Percentiles rank a stretch among this genome's conserved stretches.
phyloP scores from a whole-genome alignment of 306 rosid species.

The Vigna mungo region DNA sequence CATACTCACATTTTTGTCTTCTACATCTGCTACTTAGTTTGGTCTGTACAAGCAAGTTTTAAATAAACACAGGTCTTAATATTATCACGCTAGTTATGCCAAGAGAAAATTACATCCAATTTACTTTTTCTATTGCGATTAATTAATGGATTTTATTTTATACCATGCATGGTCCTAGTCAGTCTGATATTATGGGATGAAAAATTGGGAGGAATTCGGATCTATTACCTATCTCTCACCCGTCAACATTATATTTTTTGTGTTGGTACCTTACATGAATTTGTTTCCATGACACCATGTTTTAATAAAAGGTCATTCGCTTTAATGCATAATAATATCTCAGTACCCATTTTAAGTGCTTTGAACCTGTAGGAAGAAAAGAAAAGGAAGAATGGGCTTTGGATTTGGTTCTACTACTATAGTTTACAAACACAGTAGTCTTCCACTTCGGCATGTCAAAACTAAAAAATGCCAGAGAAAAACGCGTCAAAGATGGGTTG shows the following conservation, averaged over 20 bases:
- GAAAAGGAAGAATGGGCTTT: slow-evolving; percentile 22
- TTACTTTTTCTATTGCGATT: too few relatives aligned
- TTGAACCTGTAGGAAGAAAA: neutral
- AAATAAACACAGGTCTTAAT: neutral
- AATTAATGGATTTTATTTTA: too few relatives aligned
- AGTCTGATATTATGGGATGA: too few relatives aligned
- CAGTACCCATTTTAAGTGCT: neutral
- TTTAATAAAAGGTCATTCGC: neutral
- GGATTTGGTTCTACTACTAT: slow-evolving; percentile 17
- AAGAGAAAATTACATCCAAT: slow-evolving; percentile 4
- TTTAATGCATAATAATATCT: neutral
- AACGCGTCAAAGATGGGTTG: slow-evolving; percentile 47
- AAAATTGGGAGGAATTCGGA: too few relatives aligned
- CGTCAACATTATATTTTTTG: too few relatives aligned
- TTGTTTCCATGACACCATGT: neutral
- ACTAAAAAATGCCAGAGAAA: slow-evolving; percentile 22
- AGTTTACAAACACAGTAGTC: slow-evolving; percentile 28
- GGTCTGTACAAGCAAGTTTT: slow-evolving; percentile 2
- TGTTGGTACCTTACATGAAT: too few relatives aligned
- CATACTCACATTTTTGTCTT: slow-evolving; percentile 30
- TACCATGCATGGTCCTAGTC: too few relatives aligned
- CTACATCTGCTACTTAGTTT: slow-evolving; percentile 12
- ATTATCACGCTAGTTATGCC: neutral
- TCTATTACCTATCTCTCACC: too few relatives aligned
- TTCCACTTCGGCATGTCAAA: slow-evolving; percentile 38